These are phyloP conservation scores for Pseudozyma flocculosa DNA, from an alignment of 1,284 basidiomycete species.

Conservation along the genomic window DNA sequence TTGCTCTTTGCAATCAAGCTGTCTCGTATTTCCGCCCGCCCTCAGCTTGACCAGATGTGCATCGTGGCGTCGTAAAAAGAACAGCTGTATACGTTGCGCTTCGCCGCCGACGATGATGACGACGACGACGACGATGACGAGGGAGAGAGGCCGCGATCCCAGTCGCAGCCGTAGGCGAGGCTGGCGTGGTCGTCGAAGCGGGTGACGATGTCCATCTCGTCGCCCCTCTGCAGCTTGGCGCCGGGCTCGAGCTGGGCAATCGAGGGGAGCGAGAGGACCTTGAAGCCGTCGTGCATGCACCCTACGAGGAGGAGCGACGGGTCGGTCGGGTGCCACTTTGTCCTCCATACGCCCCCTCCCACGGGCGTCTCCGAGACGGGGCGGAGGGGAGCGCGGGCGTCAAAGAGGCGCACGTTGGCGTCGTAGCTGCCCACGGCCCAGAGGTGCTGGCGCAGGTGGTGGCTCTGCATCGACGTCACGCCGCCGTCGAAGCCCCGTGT, in stretches of 20 bases:
- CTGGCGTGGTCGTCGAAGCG: slow-evolving; percentile 78
- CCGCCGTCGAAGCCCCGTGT: slow-evolving; percentile 81
- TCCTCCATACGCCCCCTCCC: slow-evolving; percentile 91
- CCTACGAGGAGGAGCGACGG: slow-evolving; percentile 73
- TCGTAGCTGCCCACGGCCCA: slow-evolving; percentile 95
- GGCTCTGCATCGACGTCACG: slow-evolving; percentile 84
- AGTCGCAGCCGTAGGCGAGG: slow-evolving; percentile 92
- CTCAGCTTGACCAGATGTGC: slow-evolving; percentile 69
- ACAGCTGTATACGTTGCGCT: slow-evolving; percentile 76
- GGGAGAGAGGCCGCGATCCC: slow-evolving; percentile 66
- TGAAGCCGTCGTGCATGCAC: slow-evolving; percentile 97
- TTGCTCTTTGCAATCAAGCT: not conserved
- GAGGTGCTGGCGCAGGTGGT: slow-evolving; percentile 75
- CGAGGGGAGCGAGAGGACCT: slow-evolving; percentile 57
- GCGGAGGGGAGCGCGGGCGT: slow-evolving; percentile 69
- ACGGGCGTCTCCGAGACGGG: slow-evolving; percentile 70
- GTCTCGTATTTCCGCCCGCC: too few species aligned
- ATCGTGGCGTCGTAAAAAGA: slow-evolving; percentile 93
- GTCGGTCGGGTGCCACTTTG: slow-evolving; percentile 84
- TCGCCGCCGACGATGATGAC: slow-evolving; percentile 24
- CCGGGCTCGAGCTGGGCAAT: slow-evolving; percentile 4
- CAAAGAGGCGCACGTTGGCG: slow-evolving; percentile 76
- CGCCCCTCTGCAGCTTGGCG: slow-evolving; percentile 12
- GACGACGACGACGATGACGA: too few species aligned
- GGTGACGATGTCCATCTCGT: slow-evolving; percentile 57